Percentiles rank a stretch among this genome's conserved stretches.
phyloP scores from a whole-genome alignment of 169 alveolate species.

The Ichthyophthirius multifiliis region DNA sequence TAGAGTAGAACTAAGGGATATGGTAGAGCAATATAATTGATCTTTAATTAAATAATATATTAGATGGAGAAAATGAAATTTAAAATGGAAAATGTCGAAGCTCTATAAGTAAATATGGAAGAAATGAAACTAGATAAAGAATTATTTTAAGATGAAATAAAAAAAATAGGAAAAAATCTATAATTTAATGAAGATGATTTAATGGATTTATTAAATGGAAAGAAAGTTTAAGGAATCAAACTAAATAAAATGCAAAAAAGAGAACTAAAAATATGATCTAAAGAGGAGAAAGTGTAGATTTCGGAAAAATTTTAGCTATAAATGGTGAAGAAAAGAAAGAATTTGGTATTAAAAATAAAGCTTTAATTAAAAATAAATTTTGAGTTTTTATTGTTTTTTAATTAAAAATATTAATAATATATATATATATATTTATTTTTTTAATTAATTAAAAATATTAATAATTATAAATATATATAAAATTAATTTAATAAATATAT shows the following conservation, averaged over 20 bases:
- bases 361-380: no score
- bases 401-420: no score
- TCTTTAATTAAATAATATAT: neutral
- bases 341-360: neutral
- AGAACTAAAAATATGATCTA: constrained; percentile 74
- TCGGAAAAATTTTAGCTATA: constrained; percentile 26
- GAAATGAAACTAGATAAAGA: constrained; percentile 52
- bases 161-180: constrained; percentile 39
- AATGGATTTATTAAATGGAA: constrained; percentile 43
- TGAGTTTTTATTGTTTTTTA: no score
- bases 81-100: constrained; percentile 49
- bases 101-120: constrained; percentile 47
- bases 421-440: no score
- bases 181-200: constrained; percentile 52
- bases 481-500: no score
- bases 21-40: constrained; percentile 29
- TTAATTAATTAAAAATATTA: no score
- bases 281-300: constrained; percentile 81
- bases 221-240: constrained; percentile 51
- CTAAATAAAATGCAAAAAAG: constrained; percentile 80
- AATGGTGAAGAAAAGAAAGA: neutral
- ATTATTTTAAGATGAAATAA: constrained; percentile 17
- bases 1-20: constrained; percentile 54
- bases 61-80: neutral
- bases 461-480: no score